Base-by-base conservation (phyloP, 352 stramenopile genomes). In the Pythium myriotylum region DNA sequence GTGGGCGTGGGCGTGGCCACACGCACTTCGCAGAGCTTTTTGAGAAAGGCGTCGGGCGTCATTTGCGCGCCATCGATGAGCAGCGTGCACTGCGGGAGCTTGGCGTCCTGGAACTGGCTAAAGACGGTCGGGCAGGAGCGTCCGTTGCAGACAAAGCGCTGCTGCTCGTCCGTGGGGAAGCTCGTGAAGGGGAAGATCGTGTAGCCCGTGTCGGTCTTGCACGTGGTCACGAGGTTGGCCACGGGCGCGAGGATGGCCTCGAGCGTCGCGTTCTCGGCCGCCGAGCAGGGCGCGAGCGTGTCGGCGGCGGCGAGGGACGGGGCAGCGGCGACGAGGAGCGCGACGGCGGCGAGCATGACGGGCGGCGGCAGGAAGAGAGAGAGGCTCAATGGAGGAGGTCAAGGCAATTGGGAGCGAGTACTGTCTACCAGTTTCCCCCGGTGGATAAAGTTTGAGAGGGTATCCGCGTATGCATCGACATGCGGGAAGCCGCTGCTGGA, bases 201-300 rank as follows among this genome's bases (percentile, higher is more conserved):
- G 24, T 66, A 77, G 39, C 70, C 70, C 40, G 70, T 61, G 67
- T 77, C 62, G 50, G 29, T 48, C 37, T 73, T 53, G 59, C 70
- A 77, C n/a, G 59, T 37, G 20, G 29, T 41, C 16, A 77, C 50
- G 48, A 77, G 62, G 7, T 56, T 59, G 14, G 22, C 37, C 29
- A 63, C 45, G 13, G 33, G 43, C 7, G 41, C 46, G 0, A 59
- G 48, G 3, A 65, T 40, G 26, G 51, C 19, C 27, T 42, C 50
- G 35, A 75, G 41, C 13, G 39, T 35, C 17, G 53, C 40, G 32
- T 55, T 51, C 50, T 77, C 58, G 3, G 13, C 39, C 7, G 48
- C 12, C 0, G 65, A 50, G 24, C 70, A 77, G 22, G 46, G 59
- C 49, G 49, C 50, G 10, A 39, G 19, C 32, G 8, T 24, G 22